Evolutionary conservation across 2,329 filamentous ascomycete genomes (phyloP), one percentile per base, ranked within the genome.

Genomic region (Neopestalotiopsis clavispora): DNA sequence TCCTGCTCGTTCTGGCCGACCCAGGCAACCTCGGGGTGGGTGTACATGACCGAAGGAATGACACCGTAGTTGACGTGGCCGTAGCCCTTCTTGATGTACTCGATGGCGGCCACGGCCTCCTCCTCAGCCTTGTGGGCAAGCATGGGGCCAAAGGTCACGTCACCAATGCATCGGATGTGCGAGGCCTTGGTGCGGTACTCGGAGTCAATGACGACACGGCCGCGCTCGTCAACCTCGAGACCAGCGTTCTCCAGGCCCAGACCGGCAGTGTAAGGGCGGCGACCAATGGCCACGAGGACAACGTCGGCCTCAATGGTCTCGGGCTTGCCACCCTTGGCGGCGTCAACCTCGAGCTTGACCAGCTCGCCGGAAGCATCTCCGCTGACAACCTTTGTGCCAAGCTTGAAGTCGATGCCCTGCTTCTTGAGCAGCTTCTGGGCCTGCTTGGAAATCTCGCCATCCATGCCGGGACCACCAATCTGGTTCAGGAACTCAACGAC

Each of bases 1-100:
- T 99, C 96, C 80, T 95, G 92, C 87, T 99, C 96, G 81, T 91
- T 98, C 87, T 98, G 95, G 69, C 96, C 96, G 61, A 99, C 96
- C 96, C 96, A 99, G 45, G 96, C 94, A 73, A 98, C 96, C 83
- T 99, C 96, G 42, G 96, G 96, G 85, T 98, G 92, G 12, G 96
- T 98, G 89, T 99, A 99, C 96, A 99, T 99, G 84, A 99, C 96
- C 42, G 94, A 96, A 73, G 96, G 96, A 79, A 99, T 99, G 82
- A 92, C 94, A 78, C 90, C 94, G 85, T 99, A 99, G 91, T 99
- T 99, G 84, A 99, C 96, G 83, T 99, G 96, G 69, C 96, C 96
- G 83, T 97, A 92, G 74, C 94, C 94, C 88, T 98, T 98, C 86
- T 94, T 95, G 84, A 99, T 96, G 87, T 94, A 98, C 84, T 99